Evolutionary conservation across 805 yeast genomes (phyloP), one percentile per base, ranked within the genome.

Genomic region (Lipomyces sp.): DNA sequence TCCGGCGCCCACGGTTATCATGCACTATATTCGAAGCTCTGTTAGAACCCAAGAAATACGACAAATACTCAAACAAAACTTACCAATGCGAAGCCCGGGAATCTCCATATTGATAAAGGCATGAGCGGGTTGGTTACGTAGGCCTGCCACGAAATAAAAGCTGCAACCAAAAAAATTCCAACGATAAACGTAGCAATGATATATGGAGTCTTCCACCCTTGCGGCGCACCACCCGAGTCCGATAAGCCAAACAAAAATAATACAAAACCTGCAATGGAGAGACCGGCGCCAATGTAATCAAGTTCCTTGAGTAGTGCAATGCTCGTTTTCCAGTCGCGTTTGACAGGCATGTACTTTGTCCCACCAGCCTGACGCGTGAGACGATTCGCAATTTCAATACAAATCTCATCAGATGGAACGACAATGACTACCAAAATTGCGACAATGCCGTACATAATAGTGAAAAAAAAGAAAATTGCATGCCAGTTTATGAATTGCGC

Each of bases 141-240:
- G 1, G 55, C 22, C 56, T 76, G 79, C 59, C 73, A 75, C n/a
- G 69, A 7, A 1, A 67, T 64, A 43, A 76, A 73, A 0, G 46
- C 56, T 0, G 61, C 62, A 28, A 76, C 54, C 11, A 76, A 43
- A 0, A 57, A 52, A 7, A 68, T 57, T 2, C 79, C 79, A 11
- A 73, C 66, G n/a, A 74, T 61, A 14, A 76, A 47, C 5, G 72
- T 60, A 4, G 73, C 76, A 48, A 74, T 66, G 53, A 76, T 74
- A 53, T 76, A 76, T 0, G 74, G 71, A 10, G 79, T 74, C 37
- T 59, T 57, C 80, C 80, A 76, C 5, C 76, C 67, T 13, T 64
- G 48, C 14, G 63, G 58, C 2, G 76, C 66, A 0, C 68, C 67
- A 39, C 71, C 73, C 7, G 70, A 72, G 53, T 74, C 74, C 2